Evolutionary conservation across 495 filamentous ascomycete species (phyloP), one percentile per base, ranked within the genome.

Genomic region (Peziza echinospora): DNA sequence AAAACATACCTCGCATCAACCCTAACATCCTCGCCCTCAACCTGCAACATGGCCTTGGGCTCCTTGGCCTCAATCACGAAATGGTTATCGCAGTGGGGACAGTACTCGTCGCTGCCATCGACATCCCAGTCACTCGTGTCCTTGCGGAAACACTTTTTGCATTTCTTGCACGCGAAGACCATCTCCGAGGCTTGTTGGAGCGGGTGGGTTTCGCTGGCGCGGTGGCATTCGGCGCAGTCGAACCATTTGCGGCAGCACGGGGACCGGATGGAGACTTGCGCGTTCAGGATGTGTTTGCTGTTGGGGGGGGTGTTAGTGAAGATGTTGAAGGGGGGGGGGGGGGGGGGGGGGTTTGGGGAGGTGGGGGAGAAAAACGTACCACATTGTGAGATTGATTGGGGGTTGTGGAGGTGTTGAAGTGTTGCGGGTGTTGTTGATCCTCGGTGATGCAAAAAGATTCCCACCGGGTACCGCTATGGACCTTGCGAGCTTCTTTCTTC

Each of bases 21-120:
- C 22, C 89, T 70, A 2, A 73, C 80, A 65, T 97, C 89, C 39
- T 86, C 87, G 30, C 89, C 81, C 62, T 96, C 89, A 23, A 96
- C 71, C 46, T 82, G 69, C 45, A 97, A 62, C 26, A 76, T 68
- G 7, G 84, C 69, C 63, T 84, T 80, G 8, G 89, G 82, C 19
- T 77, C 81, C 47, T 78, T 58, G 21, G 89, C 89, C 16, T 94
- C 86, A 48, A 96, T 64, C 21, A 96, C 79, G 59, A 84, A 97
- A 63, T 96, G 89, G 63, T 97, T 97, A 62, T 97, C 89, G 68
- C 89, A 97, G 65, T 93, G 81, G n/a, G 89, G 91, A 66, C 89
- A 96, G 67, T 92, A 96, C 63, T 97, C 91, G 68, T 97, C 91
- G 61, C 83, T 82, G 50, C 94, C 91, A 55, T 97, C 89, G 50